Percentiles rank a stretch among this genome's conserved stretches.
Conservation (phyloP, 768 basidiomycete species). For the Rhodosporidiobolus sp. region DNA sequence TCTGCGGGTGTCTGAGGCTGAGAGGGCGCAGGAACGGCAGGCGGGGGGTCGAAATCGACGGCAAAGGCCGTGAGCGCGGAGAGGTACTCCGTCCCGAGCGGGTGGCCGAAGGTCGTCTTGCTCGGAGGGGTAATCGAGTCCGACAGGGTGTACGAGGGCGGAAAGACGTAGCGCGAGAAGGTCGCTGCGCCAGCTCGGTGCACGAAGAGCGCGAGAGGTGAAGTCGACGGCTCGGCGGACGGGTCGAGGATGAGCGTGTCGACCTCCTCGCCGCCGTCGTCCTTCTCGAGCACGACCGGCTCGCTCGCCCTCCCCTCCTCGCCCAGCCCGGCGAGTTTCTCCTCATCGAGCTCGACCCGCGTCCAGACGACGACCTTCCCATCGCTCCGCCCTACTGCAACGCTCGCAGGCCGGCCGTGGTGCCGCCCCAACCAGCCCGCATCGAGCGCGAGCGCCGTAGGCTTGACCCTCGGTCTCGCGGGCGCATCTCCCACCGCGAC, state of each 20-base stretch:
- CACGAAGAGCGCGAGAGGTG: not conserved
- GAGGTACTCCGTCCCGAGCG: not conserved
- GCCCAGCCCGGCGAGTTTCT: not conserved
- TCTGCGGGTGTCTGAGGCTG: slow-evolving; percentile 5
- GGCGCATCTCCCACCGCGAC: not conserved
- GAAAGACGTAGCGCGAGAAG: slow-evolving; percentile 19
- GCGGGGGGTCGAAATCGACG: slow-evolving; percentile 32
- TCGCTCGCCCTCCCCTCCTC: not conserved
- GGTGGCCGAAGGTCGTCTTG: slow-evolving; percentile 15
- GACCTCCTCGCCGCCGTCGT: not conserved
- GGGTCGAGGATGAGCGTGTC: slow-evolving; percentile 16
- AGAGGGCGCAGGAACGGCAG: not conserved
- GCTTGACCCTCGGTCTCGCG: not conserved
- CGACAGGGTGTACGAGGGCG: not conserved
- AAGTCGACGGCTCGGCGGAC: not conserved
- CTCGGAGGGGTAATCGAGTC: not conserved
- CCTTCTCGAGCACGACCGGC: not conserved
- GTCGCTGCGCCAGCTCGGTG: not conserved
- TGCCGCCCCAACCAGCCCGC: slow-evolving; percentile 23
- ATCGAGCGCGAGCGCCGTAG: slow-evolving; percentile 27
- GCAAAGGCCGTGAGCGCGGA: slow-evolving; percentile 23
- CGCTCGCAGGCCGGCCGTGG: not conserved
- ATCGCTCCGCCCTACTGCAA: slow-evolving; percentile 32
- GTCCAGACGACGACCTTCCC: slow-evolving; percentile 27
- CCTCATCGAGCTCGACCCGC: not conserved